phyloP scores from a whole-genome alignment of 495 filamentous ascomycete species.

The Hyaloscypha finlandica region DNA sequence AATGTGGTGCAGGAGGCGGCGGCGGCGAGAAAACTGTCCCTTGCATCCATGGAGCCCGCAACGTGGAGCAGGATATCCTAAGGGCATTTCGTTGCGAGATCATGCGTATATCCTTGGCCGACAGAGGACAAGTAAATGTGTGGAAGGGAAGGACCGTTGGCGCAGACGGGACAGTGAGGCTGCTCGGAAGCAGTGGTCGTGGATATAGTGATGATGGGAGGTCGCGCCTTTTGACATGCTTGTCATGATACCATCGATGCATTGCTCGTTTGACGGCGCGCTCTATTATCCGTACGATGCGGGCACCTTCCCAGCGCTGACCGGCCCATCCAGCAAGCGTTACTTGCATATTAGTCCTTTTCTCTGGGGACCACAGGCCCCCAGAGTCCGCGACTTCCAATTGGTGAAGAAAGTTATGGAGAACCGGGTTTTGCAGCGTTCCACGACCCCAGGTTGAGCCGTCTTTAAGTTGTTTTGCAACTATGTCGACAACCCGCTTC shows the following conservation, averaged over 20 bases:
- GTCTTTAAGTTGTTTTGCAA: conserved; percentile 85
- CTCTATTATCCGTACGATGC: conserved; percentile 83
- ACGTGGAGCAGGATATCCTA: conserved; percentile 86
- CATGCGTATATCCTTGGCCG: conserved; percentile 88
- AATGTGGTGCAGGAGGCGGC: conserved; percentile 73
- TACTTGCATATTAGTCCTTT: conserved; percentile 30
- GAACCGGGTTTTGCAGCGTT: conserved; percentile 55
- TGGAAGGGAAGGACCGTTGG: conserved; percentile 98
- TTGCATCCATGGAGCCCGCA: conserved; percentile 86
- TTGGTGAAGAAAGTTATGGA: conserved; percentile 48
- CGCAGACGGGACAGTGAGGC: conserved; percentile 80
- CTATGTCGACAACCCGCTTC: conserved; percentile 92
- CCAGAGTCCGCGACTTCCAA: conserved; percentile 43
- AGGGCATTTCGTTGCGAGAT: conserved; percentile 96
- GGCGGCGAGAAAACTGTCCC: conserved; percentile 80
- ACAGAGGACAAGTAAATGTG: conserved; percentile 94
- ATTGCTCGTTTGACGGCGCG: conserved; percentile 74
- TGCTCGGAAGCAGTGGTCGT: conserved; percentile 73
- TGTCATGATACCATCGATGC: conserved; percentile 89
- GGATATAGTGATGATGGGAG: conserved; percentile 63
- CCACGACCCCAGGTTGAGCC: conserved; percentile 87
- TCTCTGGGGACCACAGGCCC: conserved; percentile 39
- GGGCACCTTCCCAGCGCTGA: conserved; percentile 83
- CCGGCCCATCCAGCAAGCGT: conserved; percentile 64
- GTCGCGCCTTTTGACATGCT: conserved; percentile 63